A percentile compares a stretch with the other conserved stretches of the same genome.
These are phyloP conservation scores for Penicillium sp. DNA, from an alignment of 2,329 filamentous ascomycete genomes.

Conservation along the genomic window DNA sequence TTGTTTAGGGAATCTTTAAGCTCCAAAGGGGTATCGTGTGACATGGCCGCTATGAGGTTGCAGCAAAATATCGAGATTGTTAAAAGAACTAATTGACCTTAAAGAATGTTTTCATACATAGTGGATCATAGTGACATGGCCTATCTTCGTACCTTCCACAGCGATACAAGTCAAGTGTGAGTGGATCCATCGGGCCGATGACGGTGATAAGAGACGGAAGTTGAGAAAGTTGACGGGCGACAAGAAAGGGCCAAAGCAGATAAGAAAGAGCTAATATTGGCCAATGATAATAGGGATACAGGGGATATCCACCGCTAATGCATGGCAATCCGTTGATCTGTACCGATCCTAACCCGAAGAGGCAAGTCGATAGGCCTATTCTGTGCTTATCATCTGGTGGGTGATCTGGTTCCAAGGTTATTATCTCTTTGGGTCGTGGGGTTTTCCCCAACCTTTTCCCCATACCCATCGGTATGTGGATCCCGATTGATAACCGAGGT, in stretches of 20 bases:
- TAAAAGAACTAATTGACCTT: background rate
- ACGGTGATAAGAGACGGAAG: constrained; percentile 12
- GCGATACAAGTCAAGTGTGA: background rate
- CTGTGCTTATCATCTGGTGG: too few relatives aligned
- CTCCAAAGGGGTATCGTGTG: constrained; percentile 11
- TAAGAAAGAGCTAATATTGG: background rate
- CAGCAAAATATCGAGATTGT: background rate
- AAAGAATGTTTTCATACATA: background rate
- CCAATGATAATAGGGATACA: background rate
- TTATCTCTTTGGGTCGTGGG: background rate
- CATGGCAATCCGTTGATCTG: background rate
- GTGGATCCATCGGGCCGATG: constrained; percentile 17
- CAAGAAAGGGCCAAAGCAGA: background rate
- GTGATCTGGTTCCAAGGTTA: background rate
- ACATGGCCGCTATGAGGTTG: background rate
- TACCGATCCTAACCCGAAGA: constrained; percentile 1
- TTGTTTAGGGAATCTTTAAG: constrained; percentile 18
- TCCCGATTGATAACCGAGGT: constrained; percentile 16
- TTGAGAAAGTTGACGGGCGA: background rate
- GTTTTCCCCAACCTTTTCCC: constrained; percentile 17
- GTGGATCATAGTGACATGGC: background rate
- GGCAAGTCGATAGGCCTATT: background rate
- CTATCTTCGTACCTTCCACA: background rate
- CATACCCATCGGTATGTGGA: constrained; percentile 27
- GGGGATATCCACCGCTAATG: background rate